Evolutionary conservation across 2,329 filamentous ascomycete species (phyloP).

Genomic region (Stachybotrys chartarum): DNA sequence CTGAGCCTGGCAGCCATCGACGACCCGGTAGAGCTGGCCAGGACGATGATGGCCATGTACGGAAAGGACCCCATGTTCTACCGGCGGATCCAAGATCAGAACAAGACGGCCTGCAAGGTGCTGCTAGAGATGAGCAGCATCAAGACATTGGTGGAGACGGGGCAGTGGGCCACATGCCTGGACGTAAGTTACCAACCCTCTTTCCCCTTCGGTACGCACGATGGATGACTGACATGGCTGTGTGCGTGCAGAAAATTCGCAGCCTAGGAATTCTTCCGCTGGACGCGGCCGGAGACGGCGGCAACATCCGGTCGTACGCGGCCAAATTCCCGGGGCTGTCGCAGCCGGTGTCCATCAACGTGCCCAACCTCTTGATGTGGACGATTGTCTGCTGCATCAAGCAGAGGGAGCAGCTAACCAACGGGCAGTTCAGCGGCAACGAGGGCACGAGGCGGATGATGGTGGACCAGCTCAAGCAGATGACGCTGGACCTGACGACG

Average conservation of each 20-base stretch:
- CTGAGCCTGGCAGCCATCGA: conserved; percentile 54
- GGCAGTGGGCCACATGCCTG: conserved; percentile 49
- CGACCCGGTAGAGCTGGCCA: conserved; percentile 52
- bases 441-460: conserved; percentile 56
- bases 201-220: background rate
- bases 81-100: conserved; percentile 48
- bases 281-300: conserved; percentile 65
- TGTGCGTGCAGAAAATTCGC: conserved; percentile 55
- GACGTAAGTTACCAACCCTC: conserved; percentile 39
- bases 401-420: conserved; percentile 64
- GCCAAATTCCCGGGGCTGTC: conserved; percentile 74
- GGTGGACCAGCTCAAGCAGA: conserved; percentile 66
- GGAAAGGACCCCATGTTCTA: conserved; percentile 55
- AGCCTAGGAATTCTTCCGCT: conserved; percentile 74
- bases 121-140: conserved; percentile 55
- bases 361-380: conserved; percentile 91
- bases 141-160: conserved; percentile 47
- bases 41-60: conserved; percentile 57
- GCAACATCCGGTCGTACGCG: conserved; percentile 70
- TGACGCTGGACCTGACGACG: conserved; percentile 84
- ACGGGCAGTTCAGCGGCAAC: conserved; percentile 68
- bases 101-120: conserved; percentile 48
- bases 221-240: conserved; percentile 7
- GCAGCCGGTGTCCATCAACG: conserved; percentile 76
- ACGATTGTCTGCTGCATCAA: conserved; percentile 79